phyloP scores from a whole-genome alignment of 2,329 filamentous ascomycete genomes.

The Acrodontium crateriforme region DNA sequence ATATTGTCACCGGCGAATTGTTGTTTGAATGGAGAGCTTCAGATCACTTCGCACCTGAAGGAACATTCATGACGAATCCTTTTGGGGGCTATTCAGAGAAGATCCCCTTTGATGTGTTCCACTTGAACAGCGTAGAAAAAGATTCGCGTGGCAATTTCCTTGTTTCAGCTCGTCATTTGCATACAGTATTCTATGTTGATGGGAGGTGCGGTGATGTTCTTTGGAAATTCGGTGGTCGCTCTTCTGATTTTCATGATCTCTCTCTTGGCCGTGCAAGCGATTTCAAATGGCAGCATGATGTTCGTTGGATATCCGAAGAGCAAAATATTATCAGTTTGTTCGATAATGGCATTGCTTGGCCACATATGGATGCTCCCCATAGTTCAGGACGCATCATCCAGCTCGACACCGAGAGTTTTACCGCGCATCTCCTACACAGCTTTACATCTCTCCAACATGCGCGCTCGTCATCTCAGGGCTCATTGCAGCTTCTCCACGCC shows the following conservation, averaged over 20 bases:
- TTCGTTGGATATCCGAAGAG: slow-evolving; percentile 29
- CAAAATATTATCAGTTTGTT: slow-evolving; percentile 24
- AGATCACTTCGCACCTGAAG: slow-evolving; percentile 21
- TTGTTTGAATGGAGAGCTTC: slow-evolving; percentile 29
- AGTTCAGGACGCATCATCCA: slow-evolving; percentile 30
- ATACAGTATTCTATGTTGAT: slow-evolving; percentile 32
- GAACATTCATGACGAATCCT: slow-evolving; percentile 20
- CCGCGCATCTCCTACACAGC: slow-evolving; percentile 30
- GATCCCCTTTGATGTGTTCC: slow-evolving; percentile 30
- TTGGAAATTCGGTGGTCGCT: slow-evolving; percentile 39
- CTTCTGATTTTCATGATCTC: slow-evolving; percentile 29
- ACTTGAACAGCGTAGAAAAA: slow-evolving; percentile 43
- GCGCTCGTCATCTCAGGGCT: slow-evolving; percentile 36
- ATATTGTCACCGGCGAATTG: slow-evolving; percentile 26
- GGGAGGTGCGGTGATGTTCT: slow-evolving; percentile 30
- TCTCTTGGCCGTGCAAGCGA: slow-evolving; percentile 31
- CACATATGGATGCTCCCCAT: slow-evolving; percentile 22
- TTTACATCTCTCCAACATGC: slow-evolving; percentile 29
- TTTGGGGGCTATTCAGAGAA: slow-evolving; percentile 25
- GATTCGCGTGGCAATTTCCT: slow-evolving; percentile 34
- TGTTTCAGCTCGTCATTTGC: slow-evolving; percentile 32
- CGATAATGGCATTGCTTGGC: slow-evolving; percentile 38
- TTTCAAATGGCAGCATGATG: slow-evolving; percentile 41
- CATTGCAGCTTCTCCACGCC: slow-evolving; percentile 36
- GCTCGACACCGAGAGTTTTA: slow-evolving; percentile 25